Evolutionary conservation across 2,329 filamentous ascomycete species (phyloP).

Genomic region (Talaromyces pinophilus): DNA sequence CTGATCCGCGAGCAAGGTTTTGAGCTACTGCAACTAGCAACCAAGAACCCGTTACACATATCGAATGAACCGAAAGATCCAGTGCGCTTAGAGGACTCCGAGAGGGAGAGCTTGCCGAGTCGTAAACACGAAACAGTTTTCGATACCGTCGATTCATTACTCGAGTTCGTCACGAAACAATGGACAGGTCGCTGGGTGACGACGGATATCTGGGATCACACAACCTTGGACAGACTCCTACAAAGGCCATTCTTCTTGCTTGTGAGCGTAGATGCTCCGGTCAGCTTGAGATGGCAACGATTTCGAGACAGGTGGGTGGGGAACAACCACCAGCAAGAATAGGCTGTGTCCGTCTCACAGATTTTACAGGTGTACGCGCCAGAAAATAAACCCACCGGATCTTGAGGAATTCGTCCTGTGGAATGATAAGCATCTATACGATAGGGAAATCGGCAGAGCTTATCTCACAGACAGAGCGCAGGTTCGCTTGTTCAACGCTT

Average conservation of each 20-base stretch:
- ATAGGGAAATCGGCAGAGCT: conserved; percentile 63
- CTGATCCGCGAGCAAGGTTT: conserved; percentile 83
- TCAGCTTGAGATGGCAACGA: conserved; percentile 79
- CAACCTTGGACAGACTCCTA: conserved; percentile 71
- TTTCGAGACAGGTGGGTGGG: conserved; percentile 59
- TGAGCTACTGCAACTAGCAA: conserved; percentile 65
- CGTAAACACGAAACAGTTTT: conserved; percentile 50
- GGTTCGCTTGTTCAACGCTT: conserved; percentile 83
- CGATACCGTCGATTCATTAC: conserved; percentile 63
- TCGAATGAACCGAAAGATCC: conserved; percentile 33
- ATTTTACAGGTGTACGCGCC: conserved; percentile 48
- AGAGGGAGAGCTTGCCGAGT: conserved; percentile 26
- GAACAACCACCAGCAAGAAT: conserved; percentile 55
- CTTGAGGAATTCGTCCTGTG: conserved; percentile 62
- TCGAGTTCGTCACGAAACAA: conserved; percentile 80
- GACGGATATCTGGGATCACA: conserved; percentile 75
- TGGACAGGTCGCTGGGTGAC: conserved; percentile 87
- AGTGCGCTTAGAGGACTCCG: conserved; percentile 32
- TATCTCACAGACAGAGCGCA: conserved; percentile 79
- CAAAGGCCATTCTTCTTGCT: conserved; percentile 90
- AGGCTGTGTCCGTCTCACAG: conserved; percentile 37
- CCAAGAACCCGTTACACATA: conserved; percentile 29
- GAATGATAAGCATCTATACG: conserved; percentile 76
- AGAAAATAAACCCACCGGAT: conserved; percentile 53
- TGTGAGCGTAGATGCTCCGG: conserved; percentile 85